Conservation (phyloP, 1,284 basidiomycete species). For the Leccinum griseonigrum region DNA sequence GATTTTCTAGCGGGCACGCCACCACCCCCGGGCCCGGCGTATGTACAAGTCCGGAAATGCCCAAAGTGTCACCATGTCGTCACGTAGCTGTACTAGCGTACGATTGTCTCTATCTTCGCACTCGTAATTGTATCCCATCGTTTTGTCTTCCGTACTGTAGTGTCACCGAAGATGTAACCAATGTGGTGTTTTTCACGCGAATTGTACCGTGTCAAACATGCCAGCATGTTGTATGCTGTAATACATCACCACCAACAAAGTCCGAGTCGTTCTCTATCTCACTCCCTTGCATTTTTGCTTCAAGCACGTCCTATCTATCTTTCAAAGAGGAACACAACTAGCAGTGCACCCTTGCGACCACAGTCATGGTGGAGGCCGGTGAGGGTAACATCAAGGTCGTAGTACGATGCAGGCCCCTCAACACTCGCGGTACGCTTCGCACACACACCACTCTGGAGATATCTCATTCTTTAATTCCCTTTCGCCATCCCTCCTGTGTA, state of each 20-base stretch:
- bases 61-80: neutral
- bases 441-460: constrained; percentile 5
- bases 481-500: constrained; percentile 6
- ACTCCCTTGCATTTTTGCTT: constrained; percentile 7
- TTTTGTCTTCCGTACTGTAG: constrained; percentile 3
- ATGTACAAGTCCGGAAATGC: neutral
- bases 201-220: constrained; percentile 18
- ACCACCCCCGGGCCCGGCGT: neutral
- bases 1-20: constrained; percentile 20
- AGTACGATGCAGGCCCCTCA: constrained; percentile 94
- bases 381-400: constrained; percentile 96
- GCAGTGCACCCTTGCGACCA: constrained; percentile 14
- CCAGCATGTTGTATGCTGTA: constrained; percentile 2
- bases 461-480: constrained; percentile 3
- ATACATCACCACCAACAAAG: constrained; percentile 6
- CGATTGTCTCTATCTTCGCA: neutral
- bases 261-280: neutral
- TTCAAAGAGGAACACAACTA: constrained; percentile 12
- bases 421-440: constrained; percentile 73
- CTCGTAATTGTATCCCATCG: neutral
- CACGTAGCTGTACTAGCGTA: neutral
- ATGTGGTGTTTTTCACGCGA: constrained; percentile 25
- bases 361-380: constrained; percentile 53
- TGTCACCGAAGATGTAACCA: constrained; percentile 6
- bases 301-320: constrained; percentile 10